A percentile compares a stretch with the other conserved stretches of the same genome.
Conservation (phyloP, 805 yeast species). For the Zygosaccharomyces siamensis region DNA sequence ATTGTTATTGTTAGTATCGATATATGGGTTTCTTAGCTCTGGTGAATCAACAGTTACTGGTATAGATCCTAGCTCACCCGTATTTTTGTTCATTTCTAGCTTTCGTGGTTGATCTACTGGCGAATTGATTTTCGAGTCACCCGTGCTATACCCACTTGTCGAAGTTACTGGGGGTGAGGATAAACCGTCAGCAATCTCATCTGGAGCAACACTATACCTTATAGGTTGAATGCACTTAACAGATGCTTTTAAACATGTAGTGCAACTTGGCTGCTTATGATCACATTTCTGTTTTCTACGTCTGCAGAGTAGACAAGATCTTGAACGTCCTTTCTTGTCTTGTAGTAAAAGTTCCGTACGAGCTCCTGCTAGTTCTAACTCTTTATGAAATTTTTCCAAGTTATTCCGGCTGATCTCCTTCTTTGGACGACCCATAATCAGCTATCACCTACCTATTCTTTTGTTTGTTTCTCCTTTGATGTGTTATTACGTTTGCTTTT, state of each 20-base stretch:
- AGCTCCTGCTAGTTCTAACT: conserved; percentile 34
- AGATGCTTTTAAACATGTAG: conserved; percentile 61
- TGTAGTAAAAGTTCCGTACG: conserved; percentile 27
- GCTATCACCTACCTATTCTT: neutral
- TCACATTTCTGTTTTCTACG: conserved; percentile 62
- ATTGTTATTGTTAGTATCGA: neutral
- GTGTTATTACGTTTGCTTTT: neutral
- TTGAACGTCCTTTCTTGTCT: conserved; percentile 53
- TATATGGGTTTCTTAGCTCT: neutral
- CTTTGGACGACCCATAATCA: conserved; percentile 35
- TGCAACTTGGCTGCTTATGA: conserved; percentile 58
- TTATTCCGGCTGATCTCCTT: conserved; percentile 34
- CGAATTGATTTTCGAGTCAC: neutral
- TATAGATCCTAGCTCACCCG: neutral
- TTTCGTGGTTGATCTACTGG: neutral
- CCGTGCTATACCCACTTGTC: neutral
- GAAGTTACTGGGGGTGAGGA: neutral
- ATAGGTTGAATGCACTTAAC: conserved; percentile 61
- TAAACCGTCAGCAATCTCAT: neutral
- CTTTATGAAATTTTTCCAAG: conserved; percentile 33
- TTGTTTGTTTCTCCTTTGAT: neutral
- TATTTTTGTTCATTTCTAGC: neutral
- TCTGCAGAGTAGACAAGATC: conserved; percentile 53
- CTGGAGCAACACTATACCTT: conserved; percentile 39
- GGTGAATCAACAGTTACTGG: neutral